These are phyloP conservation scores for Lachancea fermentati DNA, from an alignment of 805 yeast genomes.

Conservation along the genomic window DNA sequence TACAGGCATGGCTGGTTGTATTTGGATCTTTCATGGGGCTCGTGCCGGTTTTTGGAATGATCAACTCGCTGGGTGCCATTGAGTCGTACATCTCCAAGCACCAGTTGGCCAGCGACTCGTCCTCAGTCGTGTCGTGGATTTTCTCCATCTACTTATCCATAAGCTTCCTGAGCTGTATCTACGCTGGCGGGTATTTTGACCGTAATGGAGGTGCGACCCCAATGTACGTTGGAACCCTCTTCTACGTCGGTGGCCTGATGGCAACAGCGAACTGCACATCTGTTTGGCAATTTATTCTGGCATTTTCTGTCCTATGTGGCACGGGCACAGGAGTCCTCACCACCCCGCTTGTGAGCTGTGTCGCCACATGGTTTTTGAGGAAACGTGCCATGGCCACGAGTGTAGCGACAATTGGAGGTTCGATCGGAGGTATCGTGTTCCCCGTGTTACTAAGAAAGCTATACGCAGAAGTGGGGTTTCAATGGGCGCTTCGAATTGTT, in stretches of 20 bases:
- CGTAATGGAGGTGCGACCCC: conserved; percentile 48
- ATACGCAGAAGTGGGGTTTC: conserved; percentile 46
- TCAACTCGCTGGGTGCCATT: conserved; percentile 61
- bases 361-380: conserved; percentile 59
- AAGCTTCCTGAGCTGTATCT: conserved; percentile 46
- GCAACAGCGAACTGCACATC: conserved; percentile 50
- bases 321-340: conserved; percentile 54
- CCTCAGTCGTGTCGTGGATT: conserved; percentile 58
- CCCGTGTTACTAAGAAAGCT: conserved; percentile 49
- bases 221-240: conserved; percentile 38
- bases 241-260: conserved; percentile 49
- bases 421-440: conserved; percentile 51
- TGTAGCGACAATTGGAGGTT: conserved; percentile 48
- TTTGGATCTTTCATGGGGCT: conserved; percentile 58
- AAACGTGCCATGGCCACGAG: conserved; percentile 56
- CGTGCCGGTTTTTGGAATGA: conserved; percentile 52
- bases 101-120: conserved; percentile 45
- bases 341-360: conserved; percentile 55
- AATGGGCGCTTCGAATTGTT: conserved; percentile 54
- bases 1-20: conserved; percentile 50
- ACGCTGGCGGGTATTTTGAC: conserved; percentile 60
- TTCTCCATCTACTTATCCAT: conserved; percentile 55
- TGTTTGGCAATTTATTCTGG: conserved; percentile 55
- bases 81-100: conserved; percentile 52
- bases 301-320: conserved; percentile 54